Evolutionary conservation across 371 early-diverging fungal genomes (phyloP), one percentile per base, ranked within the genome.

Genomic region (Fennellomyces sp.): DNA sequence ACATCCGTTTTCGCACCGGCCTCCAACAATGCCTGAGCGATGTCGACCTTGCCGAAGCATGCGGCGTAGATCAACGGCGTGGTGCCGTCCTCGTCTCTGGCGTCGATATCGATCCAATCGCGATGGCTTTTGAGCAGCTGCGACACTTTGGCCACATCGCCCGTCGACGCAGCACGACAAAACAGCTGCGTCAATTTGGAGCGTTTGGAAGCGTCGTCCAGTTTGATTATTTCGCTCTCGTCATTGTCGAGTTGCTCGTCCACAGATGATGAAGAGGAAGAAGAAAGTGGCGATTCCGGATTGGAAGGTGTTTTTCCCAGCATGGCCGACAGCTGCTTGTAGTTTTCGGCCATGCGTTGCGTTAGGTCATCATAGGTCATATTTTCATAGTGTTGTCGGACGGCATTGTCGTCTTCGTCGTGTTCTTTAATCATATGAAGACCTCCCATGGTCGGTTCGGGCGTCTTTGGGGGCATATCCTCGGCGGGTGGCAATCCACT

Each of bases 131-230:
- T 69, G 61, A 91, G 80, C 64, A 92, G 73, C 63, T 70, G 64
- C 19, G 84, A 87, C 15, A 97, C 91, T 81, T 92, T 92, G 73
- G 93, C 94, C 68, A 95, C 85, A 64, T 97, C 95, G 58, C 96
- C 96, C 31, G 90, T 94, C 29, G 97, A 85, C 11, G 86, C 80
- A n/a, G 88, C 83, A 45, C 82, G 72, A 19, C 76, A 64, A 56
- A 91, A 83, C 5, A 88, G 54, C 29, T 66, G 61, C 25, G 81
- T 85, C 59, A 88, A 63, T 35, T 79, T 81, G 31, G 49, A 56
- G 41, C 48, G 73, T 60, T 81, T 82, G 31, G 81, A 78, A 5
- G 73, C 68, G 11, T 82, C 73, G 6, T 81, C 64, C 19, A 65
- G 31, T 49, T 66, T 13, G 11, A 25, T 36, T 38, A 39, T 38